Conservation (phyloP, 176 grass and related monocot genomes). For the Oryza nivara region DNA sequence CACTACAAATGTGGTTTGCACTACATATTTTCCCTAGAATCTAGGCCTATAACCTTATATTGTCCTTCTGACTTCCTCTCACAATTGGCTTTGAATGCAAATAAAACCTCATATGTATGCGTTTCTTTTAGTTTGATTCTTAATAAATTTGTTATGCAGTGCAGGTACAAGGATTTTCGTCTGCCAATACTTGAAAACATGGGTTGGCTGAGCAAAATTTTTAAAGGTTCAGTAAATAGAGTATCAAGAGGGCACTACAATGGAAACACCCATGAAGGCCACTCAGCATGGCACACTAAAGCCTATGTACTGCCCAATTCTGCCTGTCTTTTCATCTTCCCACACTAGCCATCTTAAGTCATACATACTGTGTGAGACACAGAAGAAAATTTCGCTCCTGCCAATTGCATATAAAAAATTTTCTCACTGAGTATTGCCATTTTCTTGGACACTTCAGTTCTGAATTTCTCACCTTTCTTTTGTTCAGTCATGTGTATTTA, state of each 20-base stretch:
- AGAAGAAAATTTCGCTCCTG: slow-evolving; percentile 1
- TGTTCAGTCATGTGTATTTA: slow-evolving; percentile 29
- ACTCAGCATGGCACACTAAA: slow-evolving; percentile 46
- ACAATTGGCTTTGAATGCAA: background rate
- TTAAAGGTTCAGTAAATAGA: slow-evolving; percentile 71
- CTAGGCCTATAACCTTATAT: background rate
- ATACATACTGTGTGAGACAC: background rate
- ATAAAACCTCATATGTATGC: background rate
- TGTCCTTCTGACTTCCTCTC: background rate
- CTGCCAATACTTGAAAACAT: slow-evolving; percentile 39
- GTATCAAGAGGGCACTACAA: slow-evolving; percentile 71
- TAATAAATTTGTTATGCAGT: background rate
- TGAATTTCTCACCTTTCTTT: slow-evolving; percentile 13
- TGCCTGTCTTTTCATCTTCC: background rate
- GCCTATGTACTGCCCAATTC: slow-evolving; percentile 42
- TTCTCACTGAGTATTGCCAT: background rate
- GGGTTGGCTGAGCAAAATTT: slow-evolving; percentile 78
- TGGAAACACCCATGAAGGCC: slow-evolving; percentile 47
- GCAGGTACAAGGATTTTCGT: slow-evolving; percentile 43
- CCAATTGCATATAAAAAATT: background rate
- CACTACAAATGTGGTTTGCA: too few relatives aligned
- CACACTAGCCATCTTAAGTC: slow-evolving; percentile 16
- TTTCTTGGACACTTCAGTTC: slow-evolving; percentile 20
- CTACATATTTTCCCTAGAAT: too few relatives aligned
- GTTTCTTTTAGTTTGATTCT: slow-evolving; percentile 33